phyloP scores from a whole-genome alignment of 768 basidiomycete genomes.

The Nidularia sp. region DNA sequence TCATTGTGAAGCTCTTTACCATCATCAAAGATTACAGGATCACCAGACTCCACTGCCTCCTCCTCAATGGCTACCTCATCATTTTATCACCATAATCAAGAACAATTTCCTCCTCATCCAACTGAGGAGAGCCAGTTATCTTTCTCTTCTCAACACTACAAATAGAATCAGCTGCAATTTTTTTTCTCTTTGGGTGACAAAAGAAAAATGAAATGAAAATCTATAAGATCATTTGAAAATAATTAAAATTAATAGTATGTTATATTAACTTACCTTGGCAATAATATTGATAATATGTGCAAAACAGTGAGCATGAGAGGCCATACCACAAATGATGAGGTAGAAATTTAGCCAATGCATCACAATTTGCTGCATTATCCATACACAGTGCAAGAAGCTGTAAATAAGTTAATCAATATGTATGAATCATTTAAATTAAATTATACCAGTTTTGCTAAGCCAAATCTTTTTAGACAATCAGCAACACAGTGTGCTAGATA shows the following conservation, averaged over 20 bases:
- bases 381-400: constrained; percentile 24
- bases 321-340: constrained; percentile 10
- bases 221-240: constrained; percentile 5
- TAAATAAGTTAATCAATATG: constrained; percentile 3
- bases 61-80: constrained; percentile 9
- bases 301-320: constrained; percentile 15
- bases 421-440: constrained; percentile 1
- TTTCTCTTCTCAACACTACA: background rate
- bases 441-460: constrained; percentile 18
- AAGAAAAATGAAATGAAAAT: constrained; percentile 20
- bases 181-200: constrained; percentile 11
- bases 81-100: background rate
- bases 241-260: background rate
- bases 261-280: constrained; percentile 19
- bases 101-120: constrained; percentile 2
- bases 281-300: constrained; percentile 27
- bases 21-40: constrained; percentile 1
- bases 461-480: constrained; percentile 20
- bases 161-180: constrained; percentile 4
- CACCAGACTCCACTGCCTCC: constrained; percentile 1
- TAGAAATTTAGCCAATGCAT: constrained; percentile 16
- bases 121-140: background rate
- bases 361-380: constrained; percentile 18
- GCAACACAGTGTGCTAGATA: constrained; percentile 20
- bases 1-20: background rate